These are phyloP conservation scores for Fusarium napiforme DNA, from an alignment of 2,329 filamentous ascomycete genomes.

Conservation along the genomic window DNA sequence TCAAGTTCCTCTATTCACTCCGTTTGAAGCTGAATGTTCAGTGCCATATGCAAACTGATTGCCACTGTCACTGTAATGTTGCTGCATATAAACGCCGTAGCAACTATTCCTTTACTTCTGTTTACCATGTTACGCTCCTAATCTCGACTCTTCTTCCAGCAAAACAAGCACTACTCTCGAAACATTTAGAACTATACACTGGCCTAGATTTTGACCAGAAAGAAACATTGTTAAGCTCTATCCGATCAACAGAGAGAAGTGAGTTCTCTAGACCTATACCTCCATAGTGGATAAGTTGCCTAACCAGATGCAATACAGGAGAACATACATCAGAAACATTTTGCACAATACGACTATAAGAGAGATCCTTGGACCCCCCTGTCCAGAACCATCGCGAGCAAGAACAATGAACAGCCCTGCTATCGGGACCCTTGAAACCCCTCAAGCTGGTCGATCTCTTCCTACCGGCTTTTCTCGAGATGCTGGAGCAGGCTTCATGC, in stretches of 20 bases:
- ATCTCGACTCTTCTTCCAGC: neutral
- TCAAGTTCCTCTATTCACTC: neutral
- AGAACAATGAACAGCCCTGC: neutral
- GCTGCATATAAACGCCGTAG: neutral
- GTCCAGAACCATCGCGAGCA: neutral
- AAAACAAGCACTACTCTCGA: neutral
- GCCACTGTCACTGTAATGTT: constrained; percentile 12
- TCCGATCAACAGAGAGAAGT: neutral
- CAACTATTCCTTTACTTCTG: neutral
- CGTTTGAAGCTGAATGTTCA: neutral
- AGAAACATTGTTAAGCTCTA: neutral
- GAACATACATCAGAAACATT: neutral
- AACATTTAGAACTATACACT: neutral
- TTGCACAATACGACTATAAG: neutral
- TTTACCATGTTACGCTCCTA: neutral
- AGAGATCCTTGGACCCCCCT: no score
- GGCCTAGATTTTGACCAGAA: neutral
- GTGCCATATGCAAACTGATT: neutral
- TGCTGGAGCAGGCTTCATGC: constrained; percentile 22
- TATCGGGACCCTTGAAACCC: neutral
- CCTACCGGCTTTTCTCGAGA: constrained; percentile 8
- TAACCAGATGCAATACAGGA: neutral
- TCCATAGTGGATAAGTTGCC: neutral
- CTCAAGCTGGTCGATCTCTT: neutral
- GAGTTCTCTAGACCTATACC: neutral